Conservation (phyloP, 129 eudicot species). For the Escallonia rubra region DNA sequence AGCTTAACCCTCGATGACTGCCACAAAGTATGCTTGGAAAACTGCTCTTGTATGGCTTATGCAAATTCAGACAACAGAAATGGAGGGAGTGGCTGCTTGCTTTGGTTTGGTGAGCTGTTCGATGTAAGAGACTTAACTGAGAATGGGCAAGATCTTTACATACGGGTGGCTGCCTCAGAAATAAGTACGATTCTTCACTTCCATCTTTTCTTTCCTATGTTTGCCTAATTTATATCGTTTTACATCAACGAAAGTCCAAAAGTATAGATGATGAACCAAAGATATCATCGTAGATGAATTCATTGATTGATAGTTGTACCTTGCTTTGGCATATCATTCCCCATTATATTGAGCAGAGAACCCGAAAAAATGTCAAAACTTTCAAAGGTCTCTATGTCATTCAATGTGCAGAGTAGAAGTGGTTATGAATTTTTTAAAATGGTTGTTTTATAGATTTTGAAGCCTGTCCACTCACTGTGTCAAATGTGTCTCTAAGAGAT, state of each 20-base stretch:
- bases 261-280: neutral
- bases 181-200: neutral
- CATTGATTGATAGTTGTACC: too few relatives aligned
- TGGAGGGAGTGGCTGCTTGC: slow-evolving; percentile 5
- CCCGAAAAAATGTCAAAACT: too few relatives aligned
- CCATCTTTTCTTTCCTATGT: neutral
- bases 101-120: slow-evolving; percentile 4
- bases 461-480: neutral
- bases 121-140: neutral
- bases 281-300: too few relatives aligned
- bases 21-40: too few relatives aligned
- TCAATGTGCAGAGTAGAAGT: too few relatives aligned
- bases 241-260: neutral
- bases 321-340: neutral
- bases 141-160: slow-evolving; percentile 2
- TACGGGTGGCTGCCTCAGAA: slow-evolving; percentile 2
- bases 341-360: neutral
- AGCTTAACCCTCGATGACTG: too few relatives aligned
- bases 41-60: slow-evolving; percentile 7
- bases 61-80: neutral
- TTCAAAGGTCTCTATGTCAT: neutral
- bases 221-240: neutral
- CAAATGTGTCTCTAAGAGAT: neutral
- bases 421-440: neutral
- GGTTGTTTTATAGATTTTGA: neutral